A percentile compares a stretch with the other conserved stretches of the same genome.
Evolutionary conservation across 2,329 filamentous ascomycete species (phyloP).

Genomic region (Karstenula rhodostoma): DNA sequence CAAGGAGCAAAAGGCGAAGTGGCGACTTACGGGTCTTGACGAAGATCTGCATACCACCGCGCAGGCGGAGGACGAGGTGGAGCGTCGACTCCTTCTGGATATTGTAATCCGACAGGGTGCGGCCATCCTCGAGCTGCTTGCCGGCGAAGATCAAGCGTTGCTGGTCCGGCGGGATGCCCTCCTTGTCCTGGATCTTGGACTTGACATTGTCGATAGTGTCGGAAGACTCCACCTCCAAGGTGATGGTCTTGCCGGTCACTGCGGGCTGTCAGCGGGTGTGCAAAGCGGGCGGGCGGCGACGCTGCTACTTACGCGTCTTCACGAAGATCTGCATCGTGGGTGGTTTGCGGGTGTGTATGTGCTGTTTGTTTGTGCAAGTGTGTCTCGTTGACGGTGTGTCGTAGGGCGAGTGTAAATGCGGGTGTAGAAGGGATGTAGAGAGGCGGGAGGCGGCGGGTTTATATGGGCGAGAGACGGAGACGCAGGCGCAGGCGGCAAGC

Average conservation of each 20-base stretch:
- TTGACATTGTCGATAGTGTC: conserved; percentile 98
- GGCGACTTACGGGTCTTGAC: conserved; percentile 61
- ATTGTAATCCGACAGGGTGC: conserved; percentile 91
- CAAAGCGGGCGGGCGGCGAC: conserved; percentile 34
- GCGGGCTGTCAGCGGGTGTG: conserved; percentile 43
- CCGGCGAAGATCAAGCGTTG: conserved; percentile 97
- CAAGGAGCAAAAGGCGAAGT: conserved; percentile 35
- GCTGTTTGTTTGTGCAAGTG: not conserved
- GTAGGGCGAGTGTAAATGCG: conserved; percentile 18
- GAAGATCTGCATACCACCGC: conserved; percentile 71
- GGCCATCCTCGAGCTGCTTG: conserved; percentile 96
- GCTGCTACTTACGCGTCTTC: conserved; percentile 80
- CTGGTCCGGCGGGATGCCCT: conserved; percentile 95
- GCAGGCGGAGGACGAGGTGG: conserved; percentile 77
- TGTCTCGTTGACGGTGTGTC: conserved; percentile 10
- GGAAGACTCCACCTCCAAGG: conserved; percentile 72
- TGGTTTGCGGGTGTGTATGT: conserved; percentile 2
- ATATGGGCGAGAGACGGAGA: conserved; percentile 32
- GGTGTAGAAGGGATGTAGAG: conserved; percentile 26
- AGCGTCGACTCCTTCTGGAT: conserved; percentile 85
- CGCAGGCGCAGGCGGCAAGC: conserved; percentile 38
- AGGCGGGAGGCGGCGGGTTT: conserved; percentile 32
- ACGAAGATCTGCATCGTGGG: conserved; percentile 95
- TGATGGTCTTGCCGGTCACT: conserved; percentile 75
- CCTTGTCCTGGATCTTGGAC: conserved; percentile 97